Percentiles rank a stretch among this genome's conserved stretches.
Evolutionary conservation across 106 monocot species (phyloP).

Genomic region (Ottelia alismoides): DNA sequence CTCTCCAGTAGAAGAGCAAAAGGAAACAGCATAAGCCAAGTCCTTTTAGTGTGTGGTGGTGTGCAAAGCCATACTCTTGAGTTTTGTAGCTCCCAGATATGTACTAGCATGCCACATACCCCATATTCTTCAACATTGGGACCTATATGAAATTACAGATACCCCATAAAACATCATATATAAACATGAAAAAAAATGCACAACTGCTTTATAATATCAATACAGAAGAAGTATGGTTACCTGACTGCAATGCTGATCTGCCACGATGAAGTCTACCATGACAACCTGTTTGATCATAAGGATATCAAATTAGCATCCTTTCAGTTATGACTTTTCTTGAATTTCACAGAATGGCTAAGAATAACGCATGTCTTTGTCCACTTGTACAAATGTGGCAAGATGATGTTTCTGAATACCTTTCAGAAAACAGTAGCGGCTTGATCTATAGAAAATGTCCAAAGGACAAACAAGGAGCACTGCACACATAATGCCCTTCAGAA

Average conservation of each 20-base stretch:
- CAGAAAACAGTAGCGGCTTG: constrained; percentile 61
- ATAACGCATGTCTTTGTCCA: no score
- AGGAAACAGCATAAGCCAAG: constrained; percentile 90
- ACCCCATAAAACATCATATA: no score
- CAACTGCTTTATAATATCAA: no score
- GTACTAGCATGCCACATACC: constrained; percentile 94
- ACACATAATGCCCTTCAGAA: no score
- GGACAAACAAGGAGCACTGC: constrained; percentile 73
- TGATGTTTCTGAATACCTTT: constrained; percentile 69
- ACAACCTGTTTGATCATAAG: no score
- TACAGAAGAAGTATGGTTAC: no score
- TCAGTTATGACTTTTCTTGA: no score
- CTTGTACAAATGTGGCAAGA: constrained; percentile 84
- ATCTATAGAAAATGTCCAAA: constrained; percentile 41
- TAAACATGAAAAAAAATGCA: no score
- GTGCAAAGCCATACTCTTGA: constrained; percentile 76
- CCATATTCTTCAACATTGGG: constrained; percentile 77
- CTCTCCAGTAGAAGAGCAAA: constrained; percentile 98
- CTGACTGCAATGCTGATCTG: constrained; percentile 98
- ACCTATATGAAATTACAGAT: constrained; percentile 34
- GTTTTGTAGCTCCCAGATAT: constrained; percentile 84
- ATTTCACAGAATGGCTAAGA: no score
- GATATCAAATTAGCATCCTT: constrained; percentile 1
- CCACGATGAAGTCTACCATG: constrained; percentile 99
- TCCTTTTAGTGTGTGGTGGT: constrained; percentile 51